Percentiles rank a stretch among this genome's conserved stretches.
Evolutionary conservation across 1,284 basidiomycete species (phyloP).

Genomic region (Melampsora americana): DNA sequence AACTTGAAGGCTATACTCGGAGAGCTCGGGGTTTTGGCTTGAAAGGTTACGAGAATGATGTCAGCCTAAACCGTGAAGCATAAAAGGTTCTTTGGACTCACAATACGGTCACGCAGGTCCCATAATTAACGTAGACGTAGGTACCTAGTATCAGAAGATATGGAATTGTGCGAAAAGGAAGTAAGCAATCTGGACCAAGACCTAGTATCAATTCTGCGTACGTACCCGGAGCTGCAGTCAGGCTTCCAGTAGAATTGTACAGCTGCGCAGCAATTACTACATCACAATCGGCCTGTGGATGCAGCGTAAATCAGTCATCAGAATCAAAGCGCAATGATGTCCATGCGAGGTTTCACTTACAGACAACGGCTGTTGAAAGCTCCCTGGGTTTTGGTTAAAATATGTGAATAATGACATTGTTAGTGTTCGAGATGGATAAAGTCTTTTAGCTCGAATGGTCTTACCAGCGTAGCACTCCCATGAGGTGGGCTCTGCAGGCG

Average conservation of each 20-base stretch:
- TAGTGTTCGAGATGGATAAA: neutral
- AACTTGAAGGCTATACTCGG: constrained; percentile 17
- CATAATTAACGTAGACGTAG: constrained; percentile 24
- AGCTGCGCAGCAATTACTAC: constrained; percentile 22
- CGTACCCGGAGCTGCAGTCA: constrained; percentile 25
- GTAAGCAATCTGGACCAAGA: neutral
- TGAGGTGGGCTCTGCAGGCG: constrained; percentile 16
- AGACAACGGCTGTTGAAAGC: neutral
- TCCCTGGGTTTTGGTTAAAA: neutral
- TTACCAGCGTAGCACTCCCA: constrained; percentile 34
- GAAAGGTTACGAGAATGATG: neutral
- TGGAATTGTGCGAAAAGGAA: neutral
- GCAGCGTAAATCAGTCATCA: neutral
- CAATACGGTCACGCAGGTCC: constrained; percentile 31
- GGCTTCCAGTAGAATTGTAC: constrained; percentile 36
- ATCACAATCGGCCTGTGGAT: constrained; percentile 28
- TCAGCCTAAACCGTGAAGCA: neutral
- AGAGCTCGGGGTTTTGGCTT: constrained; percentile 35
- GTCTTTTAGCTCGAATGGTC: neutral
- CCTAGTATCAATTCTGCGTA: neutral
- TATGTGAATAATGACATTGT: neutral
- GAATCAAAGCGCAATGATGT: neutral
- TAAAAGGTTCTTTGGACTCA: neutral
- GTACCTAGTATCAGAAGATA: constrained; percentile 8
- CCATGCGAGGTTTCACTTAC: neutral